Evolutionary conservation across 495 filamentous ascomycete genomes (phyloP), one percentile per base, ranked within the genome.

Genomic region (Tricharina praecox): DNA sequence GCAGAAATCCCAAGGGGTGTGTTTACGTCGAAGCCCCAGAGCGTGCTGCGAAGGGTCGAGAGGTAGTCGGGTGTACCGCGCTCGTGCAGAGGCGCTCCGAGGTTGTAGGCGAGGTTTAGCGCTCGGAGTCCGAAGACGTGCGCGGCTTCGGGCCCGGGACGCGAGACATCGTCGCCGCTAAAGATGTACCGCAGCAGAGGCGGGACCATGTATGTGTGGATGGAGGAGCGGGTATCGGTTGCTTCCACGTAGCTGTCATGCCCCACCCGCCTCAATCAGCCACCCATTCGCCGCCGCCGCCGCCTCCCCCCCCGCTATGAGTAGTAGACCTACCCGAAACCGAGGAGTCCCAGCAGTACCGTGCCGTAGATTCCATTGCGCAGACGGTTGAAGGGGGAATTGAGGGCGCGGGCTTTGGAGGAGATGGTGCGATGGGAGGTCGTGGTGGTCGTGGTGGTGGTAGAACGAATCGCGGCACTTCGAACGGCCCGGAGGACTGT

Each of bases 1-100:
- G 83, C 92, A 4, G 86, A 92, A 39, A 85, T 93, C 38, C 77
- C 92, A 50, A 96, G 77, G 0, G 90, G 90, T 62, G 93, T 93
- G 47, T 70, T 66, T 23, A 97, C 69, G 9, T 64, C 71, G 44
- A 81, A 73, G 13, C 83, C 86, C 59, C 93, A 96, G 16, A 97
- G 75, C 16, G 46, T 49, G 19, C 44, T 39, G 16, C 47, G 35
- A 23, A 55, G 50, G 24, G 55, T 24, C 21, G 28, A 10, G 32
- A 56, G 58, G 23, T 57, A 58, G 7, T 78, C 71, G 0, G 63
- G 67, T 36, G 68, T 52, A 10, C 71, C 71, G 13, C 90, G 73
- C 55, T 97, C 90, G 24, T 86, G 73, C 0, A 85, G 82, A 52
- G 83, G 76, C 15, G 78, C 62, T 28, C 74, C 74, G 11, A 85